These are phyloP conservation scores for Cenchrus purpureus DNA, from an alignment of 176 grass and related monocot species.

Conservation along the genomic window DNA sequence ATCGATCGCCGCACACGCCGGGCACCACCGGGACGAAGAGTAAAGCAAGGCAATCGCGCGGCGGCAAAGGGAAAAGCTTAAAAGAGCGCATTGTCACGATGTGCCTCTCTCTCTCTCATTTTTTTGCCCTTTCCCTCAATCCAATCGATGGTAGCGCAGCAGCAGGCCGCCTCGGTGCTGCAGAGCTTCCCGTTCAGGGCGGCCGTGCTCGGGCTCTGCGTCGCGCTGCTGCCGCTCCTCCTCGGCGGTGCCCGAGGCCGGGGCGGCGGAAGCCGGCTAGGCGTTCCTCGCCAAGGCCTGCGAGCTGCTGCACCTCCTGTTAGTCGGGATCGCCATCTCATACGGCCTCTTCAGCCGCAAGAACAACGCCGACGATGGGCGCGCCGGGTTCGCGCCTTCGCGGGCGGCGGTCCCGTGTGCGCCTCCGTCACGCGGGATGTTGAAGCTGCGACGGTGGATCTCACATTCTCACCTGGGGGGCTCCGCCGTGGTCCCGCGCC, in stretches of 20 bases:
- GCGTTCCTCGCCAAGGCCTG: slow-evolving; percentile 71
- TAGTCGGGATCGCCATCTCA: slow-evolving; percentile 84
- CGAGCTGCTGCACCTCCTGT: slow-evolving; percentile 87
- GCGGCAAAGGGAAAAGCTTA: slow-evolving; percentile 34
- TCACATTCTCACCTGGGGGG: too few relatives aligned
- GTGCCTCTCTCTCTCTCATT: background rate
- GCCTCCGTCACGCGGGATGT: too few relatives aligned
- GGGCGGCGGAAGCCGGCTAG: slow-evolving; percentile 29
- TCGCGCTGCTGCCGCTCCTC: slow-evolving; percentile 63
- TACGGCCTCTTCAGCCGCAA: slow-evolving; percentile 91
- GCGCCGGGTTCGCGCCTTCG: background rate
- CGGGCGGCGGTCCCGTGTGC: too few relatives aligned
- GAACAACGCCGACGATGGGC: slow-evolving; percentile 52
- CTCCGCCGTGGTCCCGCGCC: too few relatives aligned
- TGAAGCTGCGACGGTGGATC: too few relatives aligned
- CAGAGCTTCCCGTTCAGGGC: slow-evolving; percentile 63
- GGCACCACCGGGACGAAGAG: background rate
- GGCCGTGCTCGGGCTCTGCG: slow-evolving; percentile 56
- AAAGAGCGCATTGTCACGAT: slow-evolving; percentile 29
- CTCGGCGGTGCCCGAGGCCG: slow-evolving; percentile 53
- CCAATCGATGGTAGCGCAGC: slow-evolving; percentile 64
- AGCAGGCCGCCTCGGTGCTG: slow-evolving; percentile 45
- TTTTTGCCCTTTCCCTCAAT: background rate
- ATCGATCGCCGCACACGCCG: background rate
- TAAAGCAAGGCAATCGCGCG: slow-evolving; percentile 19